These are phyloP conservation scores for Gossypium ekmanianum DNA, from an alignment of 345 rosid genomes.

Conservation along the genomic window DNA sequence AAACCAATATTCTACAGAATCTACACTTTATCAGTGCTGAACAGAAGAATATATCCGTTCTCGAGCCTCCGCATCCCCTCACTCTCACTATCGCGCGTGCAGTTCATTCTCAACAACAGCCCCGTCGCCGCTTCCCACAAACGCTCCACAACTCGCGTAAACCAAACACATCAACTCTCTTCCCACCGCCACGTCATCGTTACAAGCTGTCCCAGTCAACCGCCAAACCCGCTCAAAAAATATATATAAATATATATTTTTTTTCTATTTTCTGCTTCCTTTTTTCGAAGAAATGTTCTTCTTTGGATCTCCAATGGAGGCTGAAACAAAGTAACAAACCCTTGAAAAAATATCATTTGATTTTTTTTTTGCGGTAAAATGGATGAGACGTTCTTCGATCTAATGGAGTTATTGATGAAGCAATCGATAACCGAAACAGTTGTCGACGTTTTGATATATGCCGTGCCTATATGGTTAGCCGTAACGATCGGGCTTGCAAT, in stretches of 20 bases:
- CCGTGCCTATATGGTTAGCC: conserved; percentile 95
- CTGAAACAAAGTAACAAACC: not conserved
- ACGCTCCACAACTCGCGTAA: conserved; percentile 2
- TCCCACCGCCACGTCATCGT: conserved; percentile 32
- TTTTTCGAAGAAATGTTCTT: not conserved
- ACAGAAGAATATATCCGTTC: not conserved
- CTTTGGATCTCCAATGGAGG: not conserved
- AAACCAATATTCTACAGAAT: too few species aligned
- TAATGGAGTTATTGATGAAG: conserved; percentile 51
- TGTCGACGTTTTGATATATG: conserved; percentile 81
- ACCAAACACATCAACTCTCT: conserved; percentile 15
- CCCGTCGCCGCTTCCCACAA: not conserved
- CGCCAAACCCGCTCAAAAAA: conserved; percentile 3
- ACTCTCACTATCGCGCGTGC: not conserved
- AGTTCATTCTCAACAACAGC: not conserved
- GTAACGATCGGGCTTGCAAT: conserved; percentile 91
- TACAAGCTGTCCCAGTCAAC: conserved; percentile 9
- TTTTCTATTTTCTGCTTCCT: not conserved
- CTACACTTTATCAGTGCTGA: not conserved
- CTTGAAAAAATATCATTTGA: not conserved
- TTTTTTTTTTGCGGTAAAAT: conserved; percentile 23
- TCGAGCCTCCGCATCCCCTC: not conserved
- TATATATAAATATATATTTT: not conserved
- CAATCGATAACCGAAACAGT: conserved; percentile 78
- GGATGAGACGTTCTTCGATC: conserved; percentile 65